A percentile compares a stretch with the other conserved stretches of the same genome.
Conservation (phyloP, 331 rosid species). For the Prunus yedoensis region DNA sequence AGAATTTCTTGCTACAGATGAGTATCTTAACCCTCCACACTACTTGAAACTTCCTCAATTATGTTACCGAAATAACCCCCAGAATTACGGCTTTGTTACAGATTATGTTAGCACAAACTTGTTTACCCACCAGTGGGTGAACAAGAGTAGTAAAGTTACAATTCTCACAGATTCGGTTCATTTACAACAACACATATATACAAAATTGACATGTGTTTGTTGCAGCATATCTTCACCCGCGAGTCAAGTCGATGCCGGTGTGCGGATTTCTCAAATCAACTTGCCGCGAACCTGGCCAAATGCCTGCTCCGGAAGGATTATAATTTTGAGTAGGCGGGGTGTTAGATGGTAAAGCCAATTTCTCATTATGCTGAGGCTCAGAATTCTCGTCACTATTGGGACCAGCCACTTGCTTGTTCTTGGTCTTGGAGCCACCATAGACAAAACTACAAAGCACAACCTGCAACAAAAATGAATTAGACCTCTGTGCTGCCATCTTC, state of each 20-base stretch:
- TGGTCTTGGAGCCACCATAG: conserved; percentile 60
- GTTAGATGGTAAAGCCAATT: conserved; percentile 49
- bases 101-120: conserved; percentile 51
- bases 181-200: conserved; percentile 73
- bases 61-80: conserved; percentile 25
- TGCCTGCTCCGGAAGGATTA: conserved; percentile 43
- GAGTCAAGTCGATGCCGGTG: conserved; percentile 89
- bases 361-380: conserved; percentile 49
- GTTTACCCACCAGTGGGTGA: conserved; percentile 34
- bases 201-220: conserved; percentile 64
- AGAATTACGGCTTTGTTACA: conserved; percentile 46
- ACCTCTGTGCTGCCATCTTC: not conserved
- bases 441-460: conserved; percentile 87
- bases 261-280: conserved; percentile 54
- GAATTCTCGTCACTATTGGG: conserved; percentile 41
- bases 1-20: conserved; percentile 36
- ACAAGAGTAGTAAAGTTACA: conserved; percentile 43
- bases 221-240: conserved; percentile 57
- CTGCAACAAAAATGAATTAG: conserved; percentile 42
- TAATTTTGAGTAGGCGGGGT: conserved; percentile 60
- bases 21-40: conserved; percentile 23
- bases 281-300: conserved; percentile 66
- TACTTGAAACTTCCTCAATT: conserved; percentile 27
- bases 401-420: conserved; percentile 46
- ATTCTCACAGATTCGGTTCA: conserved; percentile 46